Evolutionary conservation across 768 basidiomycete genomes (phyloP).

Genomic region (Mycena metata): DNA sequence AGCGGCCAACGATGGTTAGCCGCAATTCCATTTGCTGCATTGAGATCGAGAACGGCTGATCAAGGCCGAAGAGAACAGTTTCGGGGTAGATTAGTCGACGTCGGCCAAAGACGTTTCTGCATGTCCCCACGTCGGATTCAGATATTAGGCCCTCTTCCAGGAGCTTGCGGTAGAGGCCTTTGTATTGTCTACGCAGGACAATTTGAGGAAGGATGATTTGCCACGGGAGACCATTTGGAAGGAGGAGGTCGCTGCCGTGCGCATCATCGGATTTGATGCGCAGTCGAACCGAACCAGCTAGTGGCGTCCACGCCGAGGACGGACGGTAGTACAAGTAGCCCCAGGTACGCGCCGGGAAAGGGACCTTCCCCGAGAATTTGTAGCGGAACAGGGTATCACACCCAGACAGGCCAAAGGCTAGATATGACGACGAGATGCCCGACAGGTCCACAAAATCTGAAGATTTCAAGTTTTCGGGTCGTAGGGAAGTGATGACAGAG

Average conservation of each 20-base stretch:
- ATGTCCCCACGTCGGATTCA: neutral
- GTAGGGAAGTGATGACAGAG: slow-evolving; percentile 23
- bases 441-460: slow-evolving; percentile 19
- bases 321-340: slow-evolving; percentile 27
- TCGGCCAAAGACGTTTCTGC: neutral
- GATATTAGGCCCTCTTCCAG: slow-evolving; percentile 6
- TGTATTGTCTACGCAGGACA: neutral
- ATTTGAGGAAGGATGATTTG: slow-evolving; percentile 21
- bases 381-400: too few relatives aligned
- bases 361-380: neutral
- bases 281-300: slow-evolving; percentile 26
- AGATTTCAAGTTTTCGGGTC: slow-evolving; percentile 8
- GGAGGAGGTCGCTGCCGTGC: slow-evolving; percentile 24
- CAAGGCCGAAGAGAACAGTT: slow-evolving; percentile 12
- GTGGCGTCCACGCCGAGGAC: slow-evolving; percentile 1
- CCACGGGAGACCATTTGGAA: slow-evolving; percentile 23
- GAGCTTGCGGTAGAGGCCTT: slow-evolving; percentile 1
- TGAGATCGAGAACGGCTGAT: slow-evolving; percentile 6
- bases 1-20: slow-evolving; percentile 3
- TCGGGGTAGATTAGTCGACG: neutral
- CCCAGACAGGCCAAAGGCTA: too few relatives aligned
- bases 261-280: slow-evolving; percentile 20
- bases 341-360: neutral
- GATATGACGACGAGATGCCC: neutral
- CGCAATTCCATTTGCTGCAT: slow-evolving; percentile 12